phyloP scores from a whole-genome alignment of 805 yeast genomes.

The Yamadazyma philogaea region DNA sequence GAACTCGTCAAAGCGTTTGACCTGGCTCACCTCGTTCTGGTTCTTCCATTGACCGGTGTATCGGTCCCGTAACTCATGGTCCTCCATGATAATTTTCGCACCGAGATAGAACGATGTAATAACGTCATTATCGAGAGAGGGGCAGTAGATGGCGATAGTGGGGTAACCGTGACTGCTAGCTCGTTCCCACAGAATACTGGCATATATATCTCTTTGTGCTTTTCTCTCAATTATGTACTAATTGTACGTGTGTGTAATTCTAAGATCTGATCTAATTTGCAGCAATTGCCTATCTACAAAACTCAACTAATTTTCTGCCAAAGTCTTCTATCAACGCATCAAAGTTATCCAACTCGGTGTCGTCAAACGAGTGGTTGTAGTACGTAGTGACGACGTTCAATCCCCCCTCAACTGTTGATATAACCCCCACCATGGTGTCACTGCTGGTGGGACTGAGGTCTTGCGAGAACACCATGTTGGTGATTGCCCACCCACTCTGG shows the following conservation, averaged over 20 bases:
- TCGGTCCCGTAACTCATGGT: conserved; percentile 19
- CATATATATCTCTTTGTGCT: no score
- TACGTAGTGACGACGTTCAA: conserved; percentile 33
- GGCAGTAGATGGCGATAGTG: no score
- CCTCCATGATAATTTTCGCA: conserved; percentile 3
- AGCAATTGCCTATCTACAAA: not conserved
- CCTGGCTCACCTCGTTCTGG: conserved; percentile 35
- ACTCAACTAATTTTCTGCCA: conserved; percentile 18
- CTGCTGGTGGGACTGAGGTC: conserved; percentile 32
- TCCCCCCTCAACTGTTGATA: conserved; percentile 31
- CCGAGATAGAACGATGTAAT: no score
- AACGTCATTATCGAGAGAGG: no score
- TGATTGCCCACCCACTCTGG: conserved; percentile 24
- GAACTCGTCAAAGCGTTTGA: conserved; percentile 56
- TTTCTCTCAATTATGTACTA: no score
- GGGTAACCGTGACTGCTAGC: no score
- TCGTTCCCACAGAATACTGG: no score
- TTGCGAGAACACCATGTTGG: conserved; percentile 34
- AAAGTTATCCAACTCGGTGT: conserved; percentile 21
- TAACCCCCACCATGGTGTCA: conserved; percentile 33
- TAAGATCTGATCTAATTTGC: not conserved
- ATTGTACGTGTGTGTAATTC: not conserved
- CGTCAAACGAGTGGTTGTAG: conserved; percentile 26
- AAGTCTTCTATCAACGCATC: conserved; percentile 21
- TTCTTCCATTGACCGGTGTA: conserved; percentile 38